Evolutionary conservation across 2,329 filamentous ascomycete genomes (phyloP), one percentile per base, ranked within the genome.

Genomic region (Epichloe festucae): DNA sequence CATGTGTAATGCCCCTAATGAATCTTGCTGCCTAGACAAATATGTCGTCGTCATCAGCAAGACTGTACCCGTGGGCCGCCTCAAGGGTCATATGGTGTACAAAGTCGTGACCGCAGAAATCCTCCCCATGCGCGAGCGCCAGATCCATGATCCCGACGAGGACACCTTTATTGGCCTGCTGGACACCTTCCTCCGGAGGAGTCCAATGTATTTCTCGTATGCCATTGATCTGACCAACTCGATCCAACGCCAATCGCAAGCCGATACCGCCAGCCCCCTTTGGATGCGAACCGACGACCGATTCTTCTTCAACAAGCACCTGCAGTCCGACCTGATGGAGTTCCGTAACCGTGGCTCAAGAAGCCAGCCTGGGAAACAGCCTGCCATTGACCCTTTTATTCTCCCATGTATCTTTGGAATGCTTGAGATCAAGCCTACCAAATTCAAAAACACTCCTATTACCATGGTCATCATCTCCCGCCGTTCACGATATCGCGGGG

Each of bases 121-220:
- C 66, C 78, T 98, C 38, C 90, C 93, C 45, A 81, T 98, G 65
- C 89, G 90, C 68, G 93, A 97, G 71, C 85, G 89, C 58, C 85
- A 88, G 58, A 81, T 97, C 55, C 88, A 87, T 69, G 93, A 98
- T 64, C 81, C 84, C 44, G 93, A 98, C 66, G 93, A 98, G 74
- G 91, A 97, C 69, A 86, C 82, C 59, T 97, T 96, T 68, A 78
- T 97, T 51, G 71, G 75, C 48, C 76, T 97, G 50, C 79, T 98
- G 59, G 89, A 89, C 68, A 81, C 78, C 46, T 82, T 93, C 56
- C 78, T 98, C 60, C 85, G 86, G 66, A 83, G 80, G 12, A 87
- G 87, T 0, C 89, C 91, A 8, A 89, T 97, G 84, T 97, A 95
- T 77, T 98, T 96, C 64, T 97, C 93, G 52, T 98, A 98, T 73